These are phyloP conservation scores for Clavariopsis aquatica DNA, from an alignment of 495 filamentous ascomycete genomes.

Conservation along the genomic window DNA sequence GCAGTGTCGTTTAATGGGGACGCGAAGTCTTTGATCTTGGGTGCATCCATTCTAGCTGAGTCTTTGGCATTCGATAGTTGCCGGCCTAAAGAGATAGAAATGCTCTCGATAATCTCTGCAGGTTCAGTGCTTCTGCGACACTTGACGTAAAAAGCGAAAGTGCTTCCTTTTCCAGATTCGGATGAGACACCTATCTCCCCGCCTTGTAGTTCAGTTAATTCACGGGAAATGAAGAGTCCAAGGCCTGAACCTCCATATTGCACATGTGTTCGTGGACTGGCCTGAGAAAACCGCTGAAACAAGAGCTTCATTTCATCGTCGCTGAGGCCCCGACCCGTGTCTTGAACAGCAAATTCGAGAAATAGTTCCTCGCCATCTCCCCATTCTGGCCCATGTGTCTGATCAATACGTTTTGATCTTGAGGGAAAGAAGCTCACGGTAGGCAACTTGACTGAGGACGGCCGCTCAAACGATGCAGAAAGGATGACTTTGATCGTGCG, in stretches of 20 bases:
- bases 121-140: slow-evolving; percentile 52
- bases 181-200: slow-evolving; percentile 81
- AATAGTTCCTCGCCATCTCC: slow-evolving; percentile 67
- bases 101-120: slow-evolving; percentile 23
- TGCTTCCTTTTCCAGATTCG: slow-evolving; percentile 70
- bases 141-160: slow-evolving; percentile 81
- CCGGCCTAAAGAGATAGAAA: slow-evolving; percentile 15
- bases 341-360: slow-evolving; percentile 71
- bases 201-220: slow-evolving; percentile 77
- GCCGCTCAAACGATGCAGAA: slow-evolving; percentile 61
- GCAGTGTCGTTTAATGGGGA: neutral
- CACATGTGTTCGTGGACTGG: slow-evolving; percentile 73
- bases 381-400: slow-evolving; percentile 62
- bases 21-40: slow-evolving; percentile 41
- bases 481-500: slow-evolving; percentile 67
- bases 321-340: slow-evolving; percentile 76
- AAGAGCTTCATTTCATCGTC: slow-evolving; percentile 71
- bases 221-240: slow-evolving; percentile 78
- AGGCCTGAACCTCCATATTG: slow-evolving; percentile 82
- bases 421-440: slow-evolving; percentile 45
- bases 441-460: slow-evolving; percentile 50
- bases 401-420: slow-evolving; percentile 46
- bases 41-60: neutral
- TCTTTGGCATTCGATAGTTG: slow-evolving; percentile 31
- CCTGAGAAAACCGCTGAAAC: slow-evolving; percentile 81